A percentile compares a stretch with the other conserved stretches of the same genome.
These are phyloP conservation scores for Sclerospora graminicola DNA, from an alignment of 352 stramenopile species.

Conservation along the genomic window DNA sequence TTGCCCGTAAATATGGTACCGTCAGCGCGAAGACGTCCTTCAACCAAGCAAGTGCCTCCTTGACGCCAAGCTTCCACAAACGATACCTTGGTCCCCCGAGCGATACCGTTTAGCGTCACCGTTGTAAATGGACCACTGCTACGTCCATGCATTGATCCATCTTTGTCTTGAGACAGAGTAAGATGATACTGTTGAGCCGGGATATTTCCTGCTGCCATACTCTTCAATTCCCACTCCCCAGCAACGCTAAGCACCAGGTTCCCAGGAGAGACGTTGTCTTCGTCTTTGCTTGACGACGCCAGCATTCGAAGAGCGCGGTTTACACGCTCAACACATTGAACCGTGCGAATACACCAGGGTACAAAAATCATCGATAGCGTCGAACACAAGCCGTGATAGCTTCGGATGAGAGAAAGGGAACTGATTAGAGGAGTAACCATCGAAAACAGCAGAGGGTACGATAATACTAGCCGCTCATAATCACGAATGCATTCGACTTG, in stretches of 20 bases:
- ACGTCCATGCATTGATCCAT: conserved; percentile 53
- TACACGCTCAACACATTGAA: conserved; percentile 58
- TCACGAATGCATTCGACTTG: conserved; percentile 13
- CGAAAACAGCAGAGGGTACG: conserved; percentile 45
- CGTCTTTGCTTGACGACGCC: conserved; percentile 13
- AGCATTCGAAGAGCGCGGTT: conserved; percentile 37
- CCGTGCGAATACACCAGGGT: conserved; percentile 60
- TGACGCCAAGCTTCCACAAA: conserved; percentile 84
- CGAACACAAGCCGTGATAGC: conserved; percentile 57
- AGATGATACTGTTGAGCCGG: conserved; percentile 82
- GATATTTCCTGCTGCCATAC: conserved; percentile 79
- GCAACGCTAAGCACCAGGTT: conserved; percentile 53
- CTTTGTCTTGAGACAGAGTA: conserved; percentile 49
- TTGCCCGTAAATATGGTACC: conserved; percentile 59
- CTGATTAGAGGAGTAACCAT: conserved; percentile 60
- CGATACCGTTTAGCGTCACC: conserved; percentile 65
- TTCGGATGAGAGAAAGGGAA: conserved; percentile 48
- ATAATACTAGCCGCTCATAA: conserved; percentile 24
- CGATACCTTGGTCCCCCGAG: conserved; percentile 68
- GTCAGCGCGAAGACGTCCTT: conserved; percentile 66
- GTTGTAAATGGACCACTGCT: conserved; percentile 78
- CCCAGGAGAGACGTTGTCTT: conserved; percentile 15
- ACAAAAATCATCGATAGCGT: conserved; percentile 66
- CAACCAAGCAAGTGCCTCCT: conserved; percentile 78
- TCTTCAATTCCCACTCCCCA: conserved; percentile 84